Base-by-base conservation (phyloP, 768 basidiomycete species). In the Cyathus striatus region DNA sequence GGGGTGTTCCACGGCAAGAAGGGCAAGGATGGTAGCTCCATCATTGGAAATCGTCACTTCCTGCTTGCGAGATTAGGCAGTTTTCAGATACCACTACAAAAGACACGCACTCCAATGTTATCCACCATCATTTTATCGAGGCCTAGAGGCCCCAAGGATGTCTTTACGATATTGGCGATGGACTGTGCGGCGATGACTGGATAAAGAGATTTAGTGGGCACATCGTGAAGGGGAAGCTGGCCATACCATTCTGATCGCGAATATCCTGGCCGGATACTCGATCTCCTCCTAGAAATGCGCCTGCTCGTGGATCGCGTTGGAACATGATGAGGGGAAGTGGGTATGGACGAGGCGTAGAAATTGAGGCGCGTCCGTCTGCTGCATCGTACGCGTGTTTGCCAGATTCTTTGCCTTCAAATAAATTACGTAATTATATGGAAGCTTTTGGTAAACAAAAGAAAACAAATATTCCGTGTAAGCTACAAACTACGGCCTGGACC, bases 21-120 rank as follows among this genome's bases (percentile, higher is more conserved):
- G 75, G 18, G 90, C 85, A 27, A 99, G 81, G 54, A 99, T 99
- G n/a, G 96, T 98, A 13, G 96, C 96, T 38, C 96, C 96, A 68
- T 98, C 96, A 66, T 99, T 99, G 37, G 96, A 97, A 61, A 99
- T 98, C 23, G 96, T 98, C 22, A 98, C 94, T 76, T 99, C 96
- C 92, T 95, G 63, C 4, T 23, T 51, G 45, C 42, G 49, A 43
- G 25, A 41, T n/a, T n/a, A n/a, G n/a, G n/a, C n/a, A n/a, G n/a
- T n/a, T n/a, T n/a, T n/a, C n/a, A n/a, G n/a, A n/a, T n/a, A n/a
- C n/a, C n/a, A n/a, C n/a, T n/a, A n/a, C n/a, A n/a, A n/a, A n/a
- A n/a, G n/a, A n/a, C n/a, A n/a, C 86, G 56, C 59, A 94, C 92
- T 52, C 93, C 94, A 51, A 97, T 93, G 67, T 95, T 94, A 64